Evolutionary conservation across 2,329 filamentous ascomycete species (phyloP).

Genomic region (Sclerotinia sclerotiorum): DNA sequence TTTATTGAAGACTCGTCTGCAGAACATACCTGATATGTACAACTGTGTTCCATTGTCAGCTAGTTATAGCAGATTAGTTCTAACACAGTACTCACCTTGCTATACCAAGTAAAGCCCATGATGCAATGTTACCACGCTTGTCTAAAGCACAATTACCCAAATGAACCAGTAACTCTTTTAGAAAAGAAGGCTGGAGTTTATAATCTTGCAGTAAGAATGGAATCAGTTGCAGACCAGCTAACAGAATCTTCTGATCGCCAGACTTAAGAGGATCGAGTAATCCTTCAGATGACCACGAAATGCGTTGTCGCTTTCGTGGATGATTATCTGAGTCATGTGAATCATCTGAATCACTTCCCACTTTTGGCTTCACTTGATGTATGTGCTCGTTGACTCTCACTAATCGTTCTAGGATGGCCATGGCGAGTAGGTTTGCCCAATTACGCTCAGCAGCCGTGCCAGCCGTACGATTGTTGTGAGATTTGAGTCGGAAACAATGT

Average conservation of each 20-base stretch:
- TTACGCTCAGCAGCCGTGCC: constrained; percentile 48
- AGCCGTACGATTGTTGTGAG: constrained; percentile 50
- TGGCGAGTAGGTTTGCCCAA: constrained; percentile 59
- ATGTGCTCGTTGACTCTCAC: constrained; percentile 30
- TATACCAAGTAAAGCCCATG: constrained; percentile 84
- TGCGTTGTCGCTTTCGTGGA: constrained; percentile 39
- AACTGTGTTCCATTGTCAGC: constrained; percentile 42
- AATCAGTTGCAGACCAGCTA: constrained; percentile 51
- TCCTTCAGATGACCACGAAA: constrained; percentile 31
- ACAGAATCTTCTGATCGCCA: constrained; percentile 30
- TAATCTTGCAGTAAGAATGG: constrained; percentile 50
- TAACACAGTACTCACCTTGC: constrained; percentile 60
- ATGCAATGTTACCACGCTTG: constrained; percentile 65
- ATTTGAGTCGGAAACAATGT: constrained; percentile 53
- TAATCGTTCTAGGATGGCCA: constrained; percentile 55
- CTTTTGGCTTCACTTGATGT: constrained; percentile 12
- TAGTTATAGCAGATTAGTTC: not conserved
- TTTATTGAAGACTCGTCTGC: constrained; percentile 43
- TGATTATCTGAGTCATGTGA: constrained; percentile 26
- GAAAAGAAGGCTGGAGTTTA: constrained; percentile 51
- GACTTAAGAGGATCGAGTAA: constrained; percentile 35
- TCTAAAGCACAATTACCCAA: constrained; percentile 63
- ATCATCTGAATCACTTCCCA: constrained; percentile 23
- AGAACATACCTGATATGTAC: constrained; percentile 47
- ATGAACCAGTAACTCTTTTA: constrained; percentile 56